These are phyloP conservation scores for Corinectria fuckeliana DNA, from an alignment of 2,329 filamentous ascomycete species.

Conservation along the genomic window DNA sequence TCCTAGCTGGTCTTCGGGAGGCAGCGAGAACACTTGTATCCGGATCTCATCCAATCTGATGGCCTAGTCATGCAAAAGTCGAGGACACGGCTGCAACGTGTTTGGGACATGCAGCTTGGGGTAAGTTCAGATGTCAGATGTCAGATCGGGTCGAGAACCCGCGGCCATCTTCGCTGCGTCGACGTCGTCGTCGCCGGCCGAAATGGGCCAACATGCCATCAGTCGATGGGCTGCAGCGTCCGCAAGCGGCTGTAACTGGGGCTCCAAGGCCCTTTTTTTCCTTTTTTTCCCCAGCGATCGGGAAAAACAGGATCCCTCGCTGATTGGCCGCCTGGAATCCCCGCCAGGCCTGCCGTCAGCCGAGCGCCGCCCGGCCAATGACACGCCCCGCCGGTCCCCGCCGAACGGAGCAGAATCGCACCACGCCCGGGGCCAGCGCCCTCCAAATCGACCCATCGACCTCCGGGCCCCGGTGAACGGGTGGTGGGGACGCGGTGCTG, in stretches of 20 bases:
- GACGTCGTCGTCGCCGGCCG: conserved; percentile 20
- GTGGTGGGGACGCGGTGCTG: conserved; percentile 26
- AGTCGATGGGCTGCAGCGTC: conserved; percentile 24
- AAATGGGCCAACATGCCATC: conserved; percentile 15
- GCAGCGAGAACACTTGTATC: conserved; percentile 7
- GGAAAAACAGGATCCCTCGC: conserved; percentile 31
- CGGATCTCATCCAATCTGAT: conserved; percentile 18
- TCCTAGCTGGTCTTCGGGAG: neutral
- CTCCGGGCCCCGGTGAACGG: conserved; percentile 22
- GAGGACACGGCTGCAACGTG: conserved; percentile 3
- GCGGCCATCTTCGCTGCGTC: conserved; percentile 22
- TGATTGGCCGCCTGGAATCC: conserved; percentile 18
- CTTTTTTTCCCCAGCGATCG: conserved; percentile 10
- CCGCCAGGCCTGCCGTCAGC: conserved; percentile 20
- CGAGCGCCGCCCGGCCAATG: conserved; percentile 30
- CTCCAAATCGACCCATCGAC: conserved; percentile 36
- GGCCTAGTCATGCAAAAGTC: conserved; percentile 12
- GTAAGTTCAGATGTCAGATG: conserved; percentile 14
- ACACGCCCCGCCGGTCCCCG: conserved; percentile 32
- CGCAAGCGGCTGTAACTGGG: neutral
- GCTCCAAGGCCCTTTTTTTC: no score
- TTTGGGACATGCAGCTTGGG: conserved; percentile 7
- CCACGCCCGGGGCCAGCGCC: conserved; percentile 26
- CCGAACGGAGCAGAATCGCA: conserved; percentile 37
- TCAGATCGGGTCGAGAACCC: conserved; percentile 17